Evolutionary conservation across 2,329 filamentous ascomycete genomes (phyloP), one percentile per base, ranked within the genome.

Genomic region (Polytolypa hystricis): DNA sequence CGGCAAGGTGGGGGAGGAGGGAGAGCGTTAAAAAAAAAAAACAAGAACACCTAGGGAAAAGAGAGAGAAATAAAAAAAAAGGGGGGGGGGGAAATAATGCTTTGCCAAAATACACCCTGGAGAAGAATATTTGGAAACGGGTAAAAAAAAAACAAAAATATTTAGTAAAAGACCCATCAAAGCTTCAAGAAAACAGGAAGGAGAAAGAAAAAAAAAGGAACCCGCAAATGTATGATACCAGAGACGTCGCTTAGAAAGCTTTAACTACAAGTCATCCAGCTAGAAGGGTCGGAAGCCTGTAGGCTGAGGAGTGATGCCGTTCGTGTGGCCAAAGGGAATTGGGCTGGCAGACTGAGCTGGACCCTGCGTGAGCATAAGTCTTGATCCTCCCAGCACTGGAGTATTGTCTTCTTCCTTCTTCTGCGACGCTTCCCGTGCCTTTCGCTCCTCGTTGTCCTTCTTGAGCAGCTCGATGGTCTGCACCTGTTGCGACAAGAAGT

Each of bases 381-480:
- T 79, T 46, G 79, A 81, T 44, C 77, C 81, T 37, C 89, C 87
- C 17, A 98, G 75, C 52, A 98, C 96, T 4, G 91, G 91, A 1
- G 85, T 87, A 61, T 83, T 89, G 54, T 93, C 86, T 54, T 96
- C 87, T 38, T 87, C 84, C 69, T 84, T 89, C 67, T 89, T 77
- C 47, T 91, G 83, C 46, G 77, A 78, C 23, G 70, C 71, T 64
- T 79, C 75, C 43, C 66, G 67, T 12, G 67, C 62, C 61, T 94
- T 95, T 54, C 87, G 81, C 56, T 87, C 84, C 62, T 98, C 93
- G 56, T 96, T 98, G 64, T 98, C 93, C 44, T 84, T 84, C 72
- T 93, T 93, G 43, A 98, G 74, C 41, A 71, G 60, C 41, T 86
- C 77, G 48, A 98, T 81, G 39, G 93, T 81, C 48, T 81, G 78